Conservation (phyloP, 2,329 filamentous ascomycete species). For the Ceratocystiopsis sp. region DNA sequence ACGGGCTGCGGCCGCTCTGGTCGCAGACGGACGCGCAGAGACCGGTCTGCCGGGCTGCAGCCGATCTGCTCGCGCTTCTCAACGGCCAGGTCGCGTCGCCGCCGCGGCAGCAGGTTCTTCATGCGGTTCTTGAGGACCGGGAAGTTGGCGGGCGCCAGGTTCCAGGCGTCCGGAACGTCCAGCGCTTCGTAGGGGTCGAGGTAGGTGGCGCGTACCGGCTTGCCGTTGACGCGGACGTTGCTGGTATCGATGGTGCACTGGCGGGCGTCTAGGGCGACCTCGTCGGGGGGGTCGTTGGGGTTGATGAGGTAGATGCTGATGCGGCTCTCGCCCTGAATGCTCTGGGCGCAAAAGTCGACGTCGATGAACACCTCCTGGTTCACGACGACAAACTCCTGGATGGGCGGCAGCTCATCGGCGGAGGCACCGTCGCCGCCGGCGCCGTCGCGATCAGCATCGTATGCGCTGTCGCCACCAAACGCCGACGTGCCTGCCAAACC, state of each 20-base stretch:
- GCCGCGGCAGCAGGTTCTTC: slow-evolving; percentile 32
- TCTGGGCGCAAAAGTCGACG: slow-evolving; percentile 63
- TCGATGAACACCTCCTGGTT: slow-evolving; percentile 84
- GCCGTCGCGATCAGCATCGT: no score
- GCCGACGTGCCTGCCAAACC: no score
- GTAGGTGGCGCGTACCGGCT: slow-evolving; percentile 28
- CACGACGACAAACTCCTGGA: slow-evolving; percentile 35
- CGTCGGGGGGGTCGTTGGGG: slow-evolving; percentile 34
- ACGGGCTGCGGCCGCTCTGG: slow-evolving; percentile 11
- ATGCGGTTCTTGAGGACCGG: slow-evolving; percentile 54
- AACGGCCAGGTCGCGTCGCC: slow-evolving; percentile 35
- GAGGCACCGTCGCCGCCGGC: no score
- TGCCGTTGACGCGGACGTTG: slow-evolving; percentile 34
- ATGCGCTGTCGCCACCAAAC: no score
- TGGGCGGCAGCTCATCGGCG: slow-evolving; percentile 2
- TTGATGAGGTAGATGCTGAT: slow-evolving; percentile 56
- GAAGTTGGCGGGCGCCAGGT: slow-evolving; percentile 56
- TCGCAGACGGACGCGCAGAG: slow-evolving; percentile 25
- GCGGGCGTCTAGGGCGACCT: slow-evolving; percentile 43
- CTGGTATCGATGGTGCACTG: slow-evolving; percentile 40
- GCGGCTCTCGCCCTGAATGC: slow-evolving; percentile 61
- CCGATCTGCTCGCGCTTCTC: slow-evolving; percentile 36
- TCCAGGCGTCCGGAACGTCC: slow-evolving; percentile 40
- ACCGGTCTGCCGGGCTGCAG: slow-evolving; percentile 38
- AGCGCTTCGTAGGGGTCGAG: slow-evolving; percentile 51